Base-by-base conservation (phyloP, 2,329 filamentous ascomycete genomes). In the Colletotrichum acutatum region DNA sequence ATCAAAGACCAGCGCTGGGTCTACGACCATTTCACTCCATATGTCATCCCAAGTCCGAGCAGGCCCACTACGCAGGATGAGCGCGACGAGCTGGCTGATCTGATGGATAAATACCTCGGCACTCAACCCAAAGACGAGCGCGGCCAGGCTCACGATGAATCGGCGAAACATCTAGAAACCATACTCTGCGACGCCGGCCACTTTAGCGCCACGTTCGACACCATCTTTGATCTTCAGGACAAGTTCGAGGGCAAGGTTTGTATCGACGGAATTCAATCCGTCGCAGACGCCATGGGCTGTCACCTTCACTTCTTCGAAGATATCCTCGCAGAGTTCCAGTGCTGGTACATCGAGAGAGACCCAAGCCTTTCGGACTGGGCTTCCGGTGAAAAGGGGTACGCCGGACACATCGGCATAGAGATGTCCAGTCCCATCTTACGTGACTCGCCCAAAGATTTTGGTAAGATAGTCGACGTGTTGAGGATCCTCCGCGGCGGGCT, bases 371-470 rank as follows among this genome's bases (percentile, higher is more conserved):
- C 46, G 0, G 22, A 37, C 42, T 66, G 54, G 46, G 19, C 32
- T 28, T 14, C 3, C n/a, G 56, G 59, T 22, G 54, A 57, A 12
- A 9, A 52, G 12, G 72, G 65, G 5, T 72, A 72, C 60, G 60
- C 52, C 14, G 72, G 72, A 14, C 14, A 65, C 9, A 14, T 14
- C 12, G 69, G 63, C 24, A 26, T 68, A n/a, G 72, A 74, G 37
- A 24, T 74, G 16, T 54, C 64, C 32, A 61, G 42, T 19, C 69
- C 72, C 5, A 53, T 74, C 6, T 12, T 68, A 11, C 69, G 69
- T 16, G 22, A 37, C 9, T 19, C 11, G 9, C 22, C 32, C 1
- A 12, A 7, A 8, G 63, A 66, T n/a, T 74, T 54, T 42, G 26
- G 32, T 4, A 46, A 37, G 34, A 28, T 73, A 14, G 22, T 32